Conservation (phyloP, 164 flowering plant species). For the Macadamia integrifolia region DNA sequence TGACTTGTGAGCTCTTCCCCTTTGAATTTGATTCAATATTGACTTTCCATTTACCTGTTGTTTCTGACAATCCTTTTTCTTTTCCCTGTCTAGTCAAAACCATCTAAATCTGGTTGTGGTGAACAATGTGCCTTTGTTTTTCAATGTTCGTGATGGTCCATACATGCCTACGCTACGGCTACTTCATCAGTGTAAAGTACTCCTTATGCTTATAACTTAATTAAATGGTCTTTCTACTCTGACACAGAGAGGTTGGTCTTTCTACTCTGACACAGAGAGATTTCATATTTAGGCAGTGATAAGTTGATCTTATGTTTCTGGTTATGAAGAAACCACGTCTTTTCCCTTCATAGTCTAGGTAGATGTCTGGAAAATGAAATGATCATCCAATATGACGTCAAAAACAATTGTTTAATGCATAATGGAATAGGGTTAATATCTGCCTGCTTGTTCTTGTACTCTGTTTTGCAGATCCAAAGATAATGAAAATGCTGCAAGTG, state of each 20-base stretch:
- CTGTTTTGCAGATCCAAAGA: conserved; percentile 69
- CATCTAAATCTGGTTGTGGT: conserved; percentile 93
- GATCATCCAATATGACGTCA: no score
- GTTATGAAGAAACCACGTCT: not conserved
- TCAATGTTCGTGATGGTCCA: conserved; percentile 96
- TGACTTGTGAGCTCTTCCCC: not conserved
- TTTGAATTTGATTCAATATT: no score
- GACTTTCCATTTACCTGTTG: not conserved
- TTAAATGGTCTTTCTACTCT: not conserved
- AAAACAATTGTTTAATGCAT: not conserved
- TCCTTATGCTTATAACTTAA: not conserved
- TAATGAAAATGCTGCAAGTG: conserved; percentile 94
- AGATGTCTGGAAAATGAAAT: no score
- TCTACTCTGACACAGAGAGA: no score
- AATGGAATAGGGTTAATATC: not conserved
- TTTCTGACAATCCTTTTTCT: not conserved
- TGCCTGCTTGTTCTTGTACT: not conserved
- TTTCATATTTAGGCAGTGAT: not conserved
- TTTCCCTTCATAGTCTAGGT: no score
- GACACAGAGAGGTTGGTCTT: no score
- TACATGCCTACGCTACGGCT: conserved; percentile 98
- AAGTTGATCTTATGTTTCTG: not conserved
- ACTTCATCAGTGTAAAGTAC: conserved; percentile 86
- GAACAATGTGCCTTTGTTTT: conserved; percentile 92
- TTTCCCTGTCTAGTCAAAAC: conserved; percentile 55